Base-by-base conservation (phyloP, 257 asterid genomes). In the Avicennia marina region DNA sequence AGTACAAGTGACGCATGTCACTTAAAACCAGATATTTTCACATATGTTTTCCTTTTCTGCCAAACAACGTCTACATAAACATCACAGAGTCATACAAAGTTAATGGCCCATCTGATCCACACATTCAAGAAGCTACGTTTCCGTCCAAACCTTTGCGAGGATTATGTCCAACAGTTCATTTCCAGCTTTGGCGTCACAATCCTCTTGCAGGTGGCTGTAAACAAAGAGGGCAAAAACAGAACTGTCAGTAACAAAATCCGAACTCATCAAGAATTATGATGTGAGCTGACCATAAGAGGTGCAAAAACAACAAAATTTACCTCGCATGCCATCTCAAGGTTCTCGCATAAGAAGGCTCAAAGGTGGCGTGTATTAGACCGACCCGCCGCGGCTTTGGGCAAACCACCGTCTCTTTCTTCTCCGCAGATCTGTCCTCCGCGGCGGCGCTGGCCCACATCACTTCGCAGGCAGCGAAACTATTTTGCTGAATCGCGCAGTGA, bases 381-480 rank as follows among this genome's bases (percentile, higher is more conserved):
- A 91, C 40, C 58, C 98, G 75, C 58, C 97, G 75, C 4, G 98
- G 98, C 70, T 88, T 85, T 0, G 98, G 98, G 70, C 98, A 91
- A 63, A 91, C 90, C 74, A 91, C 79, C 36, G 71, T 54, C 17
- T 77, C 91, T 45, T 67, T 81, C 63, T 45, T 78, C 62, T 79
- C 88, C 15, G 48, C 67, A 31, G 75, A 73, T 70, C 71, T 66
- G 15, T 71, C 77, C 54, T 26, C 53, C n/a, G 53, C 13, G 24
- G 29, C 61, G 56, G 75, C 64, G 67, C 42, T 65, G 62, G 73
- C 69, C 77, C 80, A 67, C 71, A 75, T 77, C 82, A 80, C 96
- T 31, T 90, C 98, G 44, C 70, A 72, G 65, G 87, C 72, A 2
- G 82, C 71, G 11, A 78, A 73, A 27, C 72, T 69, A 53, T 68